A percentile compares a stretch with the other conserved stretches of the same genome.
Evolutionary conservation across 352 stramenopile species (phyloP).

Genomic region (Blastocystis sp.): DNA sequence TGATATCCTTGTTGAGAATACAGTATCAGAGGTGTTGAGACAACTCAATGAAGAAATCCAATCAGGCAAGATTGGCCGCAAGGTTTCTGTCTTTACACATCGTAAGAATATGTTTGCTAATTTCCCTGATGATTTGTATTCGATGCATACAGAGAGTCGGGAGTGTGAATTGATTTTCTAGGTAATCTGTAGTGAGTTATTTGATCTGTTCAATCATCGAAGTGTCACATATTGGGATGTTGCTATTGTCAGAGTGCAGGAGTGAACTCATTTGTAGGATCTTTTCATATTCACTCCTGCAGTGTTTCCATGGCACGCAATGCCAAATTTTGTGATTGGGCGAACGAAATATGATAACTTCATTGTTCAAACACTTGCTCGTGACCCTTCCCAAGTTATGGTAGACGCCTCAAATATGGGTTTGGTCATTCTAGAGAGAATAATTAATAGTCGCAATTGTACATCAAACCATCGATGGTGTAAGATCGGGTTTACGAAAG

Average conservation of each 20-base stretch:
- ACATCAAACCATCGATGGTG: constrained; percentile 45
- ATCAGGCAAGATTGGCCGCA: neutral
- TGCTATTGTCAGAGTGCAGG: neutral
- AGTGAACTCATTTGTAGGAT: constrained; percentile 1
- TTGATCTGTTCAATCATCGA: constrained; percentile 26
- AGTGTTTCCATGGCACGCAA: constrained; percentile 44
- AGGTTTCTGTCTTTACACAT: constrained; percentile 49
- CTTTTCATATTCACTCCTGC: constrained; percentile 64
- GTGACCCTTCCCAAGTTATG: constrained; percentile 50
- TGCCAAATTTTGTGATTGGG: constrained; percentile 68
- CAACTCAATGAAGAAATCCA: constrained; percentile 37
- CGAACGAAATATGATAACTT: constrained; percentile 68
- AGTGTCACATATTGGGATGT: constrained; percentile 67
- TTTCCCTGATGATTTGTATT: constrained; percentile 57
- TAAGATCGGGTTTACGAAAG: constrained; percentile 46
- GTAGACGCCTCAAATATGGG: constrained; percentile 36
- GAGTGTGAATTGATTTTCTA: neutral
- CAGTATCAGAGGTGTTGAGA: neutral
- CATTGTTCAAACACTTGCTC: constrained; percentile 45
- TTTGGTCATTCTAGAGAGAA: neutral
- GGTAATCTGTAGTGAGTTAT: constrained; percentile 40
- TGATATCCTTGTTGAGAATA: constrained; percentile 68
- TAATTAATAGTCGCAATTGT: constrained; percentile 52
- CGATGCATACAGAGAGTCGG: constrained; percentile 2
- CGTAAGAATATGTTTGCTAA: constrained; percentile 59